These are phyloP conservation scores for Candida gigantensis DNA, from an alignment of 1,139 yeast species.

Conservation along the genomic window DNA sequence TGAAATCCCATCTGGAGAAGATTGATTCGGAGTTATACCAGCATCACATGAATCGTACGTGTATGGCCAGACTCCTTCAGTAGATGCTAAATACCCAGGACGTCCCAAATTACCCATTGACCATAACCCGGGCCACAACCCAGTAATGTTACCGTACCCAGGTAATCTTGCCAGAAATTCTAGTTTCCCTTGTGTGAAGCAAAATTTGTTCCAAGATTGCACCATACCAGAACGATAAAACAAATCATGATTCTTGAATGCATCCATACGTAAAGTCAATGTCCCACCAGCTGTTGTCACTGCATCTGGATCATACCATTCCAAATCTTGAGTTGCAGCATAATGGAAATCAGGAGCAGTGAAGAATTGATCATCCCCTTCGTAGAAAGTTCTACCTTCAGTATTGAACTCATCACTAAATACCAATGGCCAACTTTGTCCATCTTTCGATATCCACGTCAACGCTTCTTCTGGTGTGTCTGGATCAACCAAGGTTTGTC, in stretches of 20 bases:
- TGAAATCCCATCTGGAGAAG: conserved; percentile 77
- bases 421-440: conserved; percentile 67
- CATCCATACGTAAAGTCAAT: conserved; percentile 67
- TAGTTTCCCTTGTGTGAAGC: conserved; percentile 74
- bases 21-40: conserved; percentile 88
- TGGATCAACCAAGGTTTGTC: conserved; percentile 67
- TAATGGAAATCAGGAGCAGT: conserved; percentile 75
- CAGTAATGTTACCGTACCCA: conserved; percentile 65
- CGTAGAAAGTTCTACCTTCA: conserved; percentile 80
- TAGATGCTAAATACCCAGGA: conserved; percentile 75
- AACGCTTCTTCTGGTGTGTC: conserved; percentile 69
- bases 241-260: conserved; percentile 67
- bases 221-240: conserved; percentile 83
- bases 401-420: conserved; percentile 84
- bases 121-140: conserved; percentile 93
- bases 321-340: conserved; percentile 78
- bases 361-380: conserved; percentile 84
- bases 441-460: conserved; percentile 48
- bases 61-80: conserved; percentile 91
- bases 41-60: conserved; percentile 82
- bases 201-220: conserved; percentile 80
- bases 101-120: conserved; percentile 83
- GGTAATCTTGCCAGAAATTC: conserved; percentile 75
- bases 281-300: conserved; percentile 68
- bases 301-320: conserved; percentile 90